Conservation (phyloP, 73 alveolate genomes). For the Tetrahymena elliotti region DNA sequence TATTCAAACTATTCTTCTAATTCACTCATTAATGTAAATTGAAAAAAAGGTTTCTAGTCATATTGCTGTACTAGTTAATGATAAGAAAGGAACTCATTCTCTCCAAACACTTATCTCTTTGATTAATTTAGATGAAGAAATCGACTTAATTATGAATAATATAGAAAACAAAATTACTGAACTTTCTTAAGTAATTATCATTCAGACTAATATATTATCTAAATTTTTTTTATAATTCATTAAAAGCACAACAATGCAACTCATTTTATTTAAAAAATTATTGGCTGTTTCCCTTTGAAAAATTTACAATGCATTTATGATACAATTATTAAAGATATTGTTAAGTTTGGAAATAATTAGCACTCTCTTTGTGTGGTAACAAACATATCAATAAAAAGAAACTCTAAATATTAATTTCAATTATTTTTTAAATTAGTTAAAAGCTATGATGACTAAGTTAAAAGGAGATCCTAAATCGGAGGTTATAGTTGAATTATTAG, state of each 20-base stretch:
- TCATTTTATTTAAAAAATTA: slow-evolving; percentile 63
- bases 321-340: slow-evolving; percentile 37
- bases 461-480: slow-evolving; percentile 32
- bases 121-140: slow-evolving; percentile 50
- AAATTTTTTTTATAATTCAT: too few relatives aligned
- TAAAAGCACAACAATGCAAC: slow-evolving; percentile 59
- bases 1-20: neutral
- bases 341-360: slow-evolving; percentile 49
- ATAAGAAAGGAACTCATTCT: slow-evolving; percentile 69
- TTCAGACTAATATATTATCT: neutral
- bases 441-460: slow-evolving; percentile 35
- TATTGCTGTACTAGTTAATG: slow-evolving; percentile 46
- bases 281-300: slow-evolving; percentile 44
- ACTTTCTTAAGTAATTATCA: slow-evolving; percentile 25
- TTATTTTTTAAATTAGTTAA: slow-evolving; percentile 3
- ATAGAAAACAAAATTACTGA: slow-evolving; percentile 49
- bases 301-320: slow-evolving; percentile 53
- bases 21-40: neutral
- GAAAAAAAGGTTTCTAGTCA: neutral
- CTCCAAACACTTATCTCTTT: slow-evolving; percentile 60
- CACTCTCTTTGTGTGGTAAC: slow-evolving; percentile 61
- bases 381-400: neutral
- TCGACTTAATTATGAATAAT: slow-evolving; percentile 36
- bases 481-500: neutral
- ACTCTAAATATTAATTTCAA: too few relatives aligned